These are phyloP conservation scores for Eucommia ulmoides DNA, from an alignment of 257 asterid genomes.

Conservation along the genomic window DNA sequence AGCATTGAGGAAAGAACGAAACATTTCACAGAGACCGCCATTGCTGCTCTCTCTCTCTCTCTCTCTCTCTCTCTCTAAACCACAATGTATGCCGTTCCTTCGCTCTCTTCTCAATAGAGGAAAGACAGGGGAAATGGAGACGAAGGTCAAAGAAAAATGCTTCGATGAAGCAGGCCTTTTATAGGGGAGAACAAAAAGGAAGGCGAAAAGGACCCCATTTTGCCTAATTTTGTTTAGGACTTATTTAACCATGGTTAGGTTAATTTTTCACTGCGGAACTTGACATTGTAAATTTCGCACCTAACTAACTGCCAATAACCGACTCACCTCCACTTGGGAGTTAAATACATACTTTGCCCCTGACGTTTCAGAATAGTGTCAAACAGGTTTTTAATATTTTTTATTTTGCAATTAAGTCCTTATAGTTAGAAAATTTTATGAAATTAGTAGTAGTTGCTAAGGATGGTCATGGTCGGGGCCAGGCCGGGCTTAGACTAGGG, in stretches of 20 bases:
- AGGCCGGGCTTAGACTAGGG: too few species aligned
- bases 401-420: too few species aligned
- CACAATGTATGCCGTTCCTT: conserved; percentile 4
- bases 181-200: conserved; percentile 20
- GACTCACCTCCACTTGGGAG: too few species aligned
- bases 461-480: too few species aligned
- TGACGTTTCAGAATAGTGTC: too few species aligned
- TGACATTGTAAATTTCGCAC: too few species aligned
- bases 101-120: conserved; percentile 1
- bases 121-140: conserved; percentile 13
- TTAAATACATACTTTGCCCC: too few species aligned
- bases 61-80: too few species aligned
- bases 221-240: conserved; percentile 7
- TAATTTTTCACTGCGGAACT: too few species aligned
- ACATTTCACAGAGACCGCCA: conserved; percentile 29
- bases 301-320: conserved; percentile 6
- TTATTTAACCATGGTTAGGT: conserved; percentile 6
- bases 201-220: background rate
- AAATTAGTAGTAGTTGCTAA: too few species aligned
- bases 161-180: conserved; percentile 28
- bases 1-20: conserved; percentile 23
- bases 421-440: too few species aligned
- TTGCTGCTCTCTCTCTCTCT: conserved; percentile 14
- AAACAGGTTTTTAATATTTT: too few species aligned
- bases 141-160: conserved; percentile 20